Conservation (phyloP, 129 eudicot species). For the Heracleum sosnowskyi region DNA sequence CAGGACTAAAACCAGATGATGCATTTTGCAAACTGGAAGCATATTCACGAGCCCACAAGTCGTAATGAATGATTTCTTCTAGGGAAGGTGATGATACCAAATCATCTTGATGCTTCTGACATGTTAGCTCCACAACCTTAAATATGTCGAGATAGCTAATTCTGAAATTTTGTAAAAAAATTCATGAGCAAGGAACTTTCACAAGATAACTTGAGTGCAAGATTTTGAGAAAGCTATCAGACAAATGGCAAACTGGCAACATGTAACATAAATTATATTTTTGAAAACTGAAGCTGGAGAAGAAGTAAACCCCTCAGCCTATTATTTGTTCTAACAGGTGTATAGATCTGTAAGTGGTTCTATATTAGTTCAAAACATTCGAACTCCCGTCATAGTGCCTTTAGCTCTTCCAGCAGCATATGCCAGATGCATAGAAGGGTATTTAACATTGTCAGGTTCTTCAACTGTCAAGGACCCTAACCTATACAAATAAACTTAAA, state of each 20-base stretch:
- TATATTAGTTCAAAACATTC: no score
- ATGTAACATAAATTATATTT: no score
- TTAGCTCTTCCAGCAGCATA: no score
- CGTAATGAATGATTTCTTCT: conserved; percentile 82
- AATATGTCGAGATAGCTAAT: conserved; percentile 60
- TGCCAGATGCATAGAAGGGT: no score
- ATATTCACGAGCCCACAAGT: conserved; percentile 82
- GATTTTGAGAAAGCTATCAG: not conserved
- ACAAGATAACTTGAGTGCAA: not conserved
- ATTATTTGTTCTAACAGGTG: no score
- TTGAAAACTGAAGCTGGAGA: not conserved
- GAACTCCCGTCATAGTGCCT: no score
- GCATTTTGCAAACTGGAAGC: conserved; percentile 60
- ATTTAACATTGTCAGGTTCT: no score
- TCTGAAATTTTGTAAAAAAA: not conserved
- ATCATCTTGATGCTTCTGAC: conserved; percentile 74
- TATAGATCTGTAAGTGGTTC: no score
- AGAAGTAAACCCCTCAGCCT: not conserved
- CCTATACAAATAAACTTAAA: no score
- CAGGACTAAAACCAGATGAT: conserved; percentile 51
- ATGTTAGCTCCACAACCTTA: conserved; percentile 84
- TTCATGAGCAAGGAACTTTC: not conserved
- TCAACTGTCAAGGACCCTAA: no score
- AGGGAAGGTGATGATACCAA: conserved; percentile 75
- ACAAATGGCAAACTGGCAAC: not conserved